Base-by-base conservation (phyloP, 179 eudicot species). In the Amaranthus tricolor region DNA sequence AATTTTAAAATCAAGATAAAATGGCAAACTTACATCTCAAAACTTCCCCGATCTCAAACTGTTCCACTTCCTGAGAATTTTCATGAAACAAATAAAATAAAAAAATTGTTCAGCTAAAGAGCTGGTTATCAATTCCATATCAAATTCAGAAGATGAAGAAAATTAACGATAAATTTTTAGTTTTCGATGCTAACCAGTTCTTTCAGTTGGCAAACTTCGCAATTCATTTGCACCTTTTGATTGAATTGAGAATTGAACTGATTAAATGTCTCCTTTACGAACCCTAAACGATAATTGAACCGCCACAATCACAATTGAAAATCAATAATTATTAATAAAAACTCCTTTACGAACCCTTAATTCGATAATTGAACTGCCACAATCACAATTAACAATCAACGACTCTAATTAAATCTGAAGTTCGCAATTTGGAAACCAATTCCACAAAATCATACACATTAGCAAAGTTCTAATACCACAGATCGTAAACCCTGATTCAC, bases 191-290 rank as follows among this genome's bases (percentile, higher is more conserved):
- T 72, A 73, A 92, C 98, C 81, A 94, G 85, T 85, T 94, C 98
- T 82, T 92, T 92, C 83, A 94, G 98, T 72, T 89, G 96, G 82
- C 95, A 94, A 77, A 89, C 96, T 87, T 94, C 97, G 85, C 93
- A 92, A 81, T 90, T 94, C 98, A 94, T 94, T 68, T 31, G 68
- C 51, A 74, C 8, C 17, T 57, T 59, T 44, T 4, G 8, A 14
- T 47, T 2, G 17, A 66, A 60, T 9, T 61, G 40, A 10, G 67
- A 58, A 57, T 11, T 19, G 8, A 70, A 54, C 11, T 40, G 53
- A 63, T 63, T 11, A 58, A 59, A 44, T 9, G 19, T 12, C 49
- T 16, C 11, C 2, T 52, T 56, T 10, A 11, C 11, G 9, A 55
- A 50, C 24, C 53, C 68, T 31, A 24, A 9, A 60, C 10, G 0